Evolutionary conservation across 176 grass and related monocot species (phyloP).

Genomic region (Carex pumila): DNA sequence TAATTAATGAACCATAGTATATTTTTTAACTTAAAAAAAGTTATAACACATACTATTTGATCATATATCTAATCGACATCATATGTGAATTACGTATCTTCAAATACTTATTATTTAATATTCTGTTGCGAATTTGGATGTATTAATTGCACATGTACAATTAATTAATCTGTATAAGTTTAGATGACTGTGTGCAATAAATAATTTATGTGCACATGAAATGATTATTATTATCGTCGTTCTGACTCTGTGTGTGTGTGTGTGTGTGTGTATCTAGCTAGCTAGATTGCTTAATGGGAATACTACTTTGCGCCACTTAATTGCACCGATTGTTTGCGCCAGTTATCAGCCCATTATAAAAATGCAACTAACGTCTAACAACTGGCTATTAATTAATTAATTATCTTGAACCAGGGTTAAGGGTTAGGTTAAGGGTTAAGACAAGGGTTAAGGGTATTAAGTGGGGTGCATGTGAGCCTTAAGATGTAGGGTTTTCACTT

Average conservation of each 20-base stretch:
- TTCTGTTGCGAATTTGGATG: not conserved
- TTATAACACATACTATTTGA: not conserved
- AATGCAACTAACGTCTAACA: not conserved
- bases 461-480: constrained; percentile 26
- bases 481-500: constrained; percentile 22
- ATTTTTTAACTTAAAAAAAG: no score
- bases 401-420: constrained; percentile 14
- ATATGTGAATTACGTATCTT: not conserved
- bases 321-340: not conserved
- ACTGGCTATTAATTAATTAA: constrained; percentile 11
- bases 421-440: constrained; percentile 21
- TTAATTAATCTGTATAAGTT: not conserved
- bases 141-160: not conserved
- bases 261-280: no score
- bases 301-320: not conserved
- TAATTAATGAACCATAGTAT: no score
- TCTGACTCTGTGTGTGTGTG: not conserved
- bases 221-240: not conserved
- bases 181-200: not conserved
- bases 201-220: not conserved
- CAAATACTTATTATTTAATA: not conserved
- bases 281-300: not conserved
- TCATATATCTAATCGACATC: not conserved
- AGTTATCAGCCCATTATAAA: not conserved
- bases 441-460: constrained; percentile 26